Conservation (phyloP, 148 eudicot species). For the Bassia scoparia region DNA sequence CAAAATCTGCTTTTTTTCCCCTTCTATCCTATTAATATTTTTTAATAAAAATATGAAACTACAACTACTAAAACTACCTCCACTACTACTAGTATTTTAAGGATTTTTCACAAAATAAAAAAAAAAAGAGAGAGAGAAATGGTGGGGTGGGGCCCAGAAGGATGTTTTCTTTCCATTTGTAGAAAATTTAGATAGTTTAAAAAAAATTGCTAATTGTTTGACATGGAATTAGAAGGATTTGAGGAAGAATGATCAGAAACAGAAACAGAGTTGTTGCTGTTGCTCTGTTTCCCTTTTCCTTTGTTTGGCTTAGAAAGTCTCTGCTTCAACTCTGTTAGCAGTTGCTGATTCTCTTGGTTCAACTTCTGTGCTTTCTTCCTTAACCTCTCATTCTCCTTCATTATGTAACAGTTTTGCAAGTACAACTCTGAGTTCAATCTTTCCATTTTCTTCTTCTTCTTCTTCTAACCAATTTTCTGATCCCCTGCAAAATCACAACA, state of each 20-base stretch:
- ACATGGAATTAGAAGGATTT: slow-evolving; percentile 31
- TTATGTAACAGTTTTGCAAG: slow-evolving; percentile 82
- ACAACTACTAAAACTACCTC: slow-evolving; percentile 15
- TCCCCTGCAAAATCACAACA: not conserved
- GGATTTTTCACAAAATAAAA: not conserved
- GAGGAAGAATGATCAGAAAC: slow-evolving; percentile 37
- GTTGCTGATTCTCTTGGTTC: slow-evolving; percentile 79
- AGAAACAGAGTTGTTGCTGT: slow-evolving; percentile 24
- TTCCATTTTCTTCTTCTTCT: slow-evolving; percentile 44
- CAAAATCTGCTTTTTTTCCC: not conserved
- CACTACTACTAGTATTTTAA: slow-evolving; percentile 7
- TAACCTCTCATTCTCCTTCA: slow-evolving; percentile 81
- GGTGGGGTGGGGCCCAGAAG: slow-evolving; percentile 18
- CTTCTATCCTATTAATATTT: not conserved
- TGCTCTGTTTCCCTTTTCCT: slow-evolving; percentile 30
- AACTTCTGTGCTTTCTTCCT: slow-evolving; percentile 73
- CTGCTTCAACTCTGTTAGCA: slow-evolving; percentile 63
- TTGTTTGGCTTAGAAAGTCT: slow-evolving; percentile 33
- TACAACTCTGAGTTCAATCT: slow-evolving; percentile 82
- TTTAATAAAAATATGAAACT: slow-evolving; percentile 1
- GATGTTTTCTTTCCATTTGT: not conserved
- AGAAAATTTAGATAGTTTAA: too few species aligned
- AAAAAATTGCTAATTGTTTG: slow-evolving; percentile 5
- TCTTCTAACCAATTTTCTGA: not conserved
- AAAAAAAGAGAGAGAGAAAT: not conserved